phyloP scores from a whole-genome alignment of 2,329 filamentous ascomycete genomes.

The Nemania sp. region DNA sequence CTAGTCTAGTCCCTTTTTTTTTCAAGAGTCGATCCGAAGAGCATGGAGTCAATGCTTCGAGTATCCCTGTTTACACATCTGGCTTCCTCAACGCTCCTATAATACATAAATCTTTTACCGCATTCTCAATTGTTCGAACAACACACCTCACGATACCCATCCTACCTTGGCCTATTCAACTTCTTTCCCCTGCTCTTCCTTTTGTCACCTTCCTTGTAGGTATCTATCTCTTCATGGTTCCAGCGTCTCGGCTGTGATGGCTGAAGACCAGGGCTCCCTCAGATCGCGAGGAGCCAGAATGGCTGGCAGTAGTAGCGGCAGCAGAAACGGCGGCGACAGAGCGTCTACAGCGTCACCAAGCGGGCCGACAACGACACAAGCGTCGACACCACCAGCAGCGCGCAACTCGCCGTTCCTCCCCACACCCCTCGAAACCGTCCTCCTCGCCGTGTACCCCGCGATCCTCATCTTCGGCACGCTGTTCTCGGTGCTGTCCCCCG shows the following conservation, averaged over 20 bases:
- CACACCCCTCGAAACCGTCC: slow-evolving; percentile 73
- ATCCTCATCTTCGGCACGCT: slow-evolving; percentile 85
- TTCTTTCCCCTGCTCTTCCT: not conserved
- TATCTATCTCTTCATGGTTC: slow-evolving; percentile 14
- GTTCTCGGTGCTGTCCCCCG: slow-evolving; percentile 82
- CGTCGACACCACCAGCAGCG: not conserved
- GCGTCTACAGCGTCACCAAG: not conserved
- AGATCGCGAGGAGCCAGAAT: slow-evolving; percentile 39
- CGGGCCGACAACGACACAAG: slow-evolving; percentile 38
- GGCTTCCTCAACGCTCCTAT: slow-evolving; percentile 6
- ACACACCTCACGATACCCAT: not conserved
- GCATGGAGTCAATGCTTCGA: slow-evolving; percentile 7
- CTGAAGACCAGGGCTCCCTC: slow-evolving; percentile 29
- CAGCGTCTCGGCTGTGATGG: slow-evolving; percentile 24
- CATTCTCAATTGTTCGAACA: not conserved
- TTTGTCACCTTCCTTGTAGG: slow-evolving; percentile 2
- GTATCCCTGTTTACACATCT: slow-evolving; percentile 2
- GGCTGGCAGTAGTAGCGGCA: slow-evolving; percentile 29
- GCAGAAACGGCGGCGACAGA: not conserved
- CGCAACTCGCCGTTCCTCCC: slow-evolving; percentile 73
- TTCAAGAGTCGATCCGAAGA: slow-evolving; percentile 9
- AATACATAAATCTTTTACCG: slow-evolving; percentile 1
- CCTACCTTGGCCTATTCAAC: not conserved
- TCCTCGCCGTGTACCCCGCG: slow-evolving; percentile 78
- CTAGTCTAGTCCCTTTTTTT: slow-evolving; percentile 9